Conservation (phyloP, 2,329 filamentous ascomycete genomes). For the Tolypocladium ophioglossoides region DNA sequence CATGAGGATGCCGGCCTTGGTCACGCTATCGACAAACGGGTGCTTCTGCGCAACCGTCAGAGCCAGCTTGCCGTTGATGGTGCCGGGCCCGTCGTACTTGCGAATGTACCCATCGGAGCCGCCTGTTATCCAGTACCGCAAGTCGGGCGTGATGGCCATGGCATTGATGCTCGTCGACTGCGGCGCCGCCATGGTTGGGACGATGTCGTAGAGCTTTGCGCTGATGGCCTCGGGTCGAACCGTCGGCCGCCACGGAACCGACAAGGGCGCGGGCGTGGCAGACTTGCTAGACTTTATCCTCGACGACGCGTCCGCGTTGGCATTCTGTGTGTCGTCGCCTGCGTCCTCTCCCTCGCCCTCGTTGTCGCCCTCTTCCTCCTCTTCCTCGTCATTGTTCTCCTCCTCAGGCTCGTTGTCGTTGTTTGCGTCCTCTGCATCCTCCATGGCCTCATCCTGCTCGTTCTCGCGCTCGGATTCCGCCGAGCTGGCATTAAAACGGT, state of each 20-base stretch:
- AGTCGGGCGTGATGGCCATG: conserved; percentile 81
- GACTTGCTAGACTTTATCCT: conserved; percentile 12
- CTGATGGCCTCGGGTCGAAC: conserved; percentile 70
- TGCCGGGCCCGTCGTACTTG: conserved; percentile 92
- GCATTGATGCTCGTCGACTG: conserved; percentile 94
- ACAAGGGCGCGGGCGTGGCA: conserved; percentile 14
- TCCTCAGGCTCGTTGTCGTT: conserved; percentile 27
- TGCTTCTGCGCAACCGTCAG: conserved; percentile 92
- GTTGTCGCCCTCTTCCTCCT: conserved; percentile 32
- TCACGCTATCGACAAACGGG: conserved; percentile 94
- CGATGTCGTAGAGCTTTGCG: conserved; percentile 81
- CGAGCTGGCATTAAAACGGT: conserved; percentile 20
- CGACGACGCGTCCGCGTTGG: conserved; percentile 9
- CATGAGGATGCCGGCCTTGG: conserved; percentile 87
- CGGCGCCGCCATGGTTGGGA: conserved; percentile 92
- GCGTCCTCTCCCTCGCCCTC: conserved; percentile 32
- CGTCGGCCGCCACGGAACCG: conserved; percentile 35
- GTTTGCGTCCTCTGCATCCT: conserved; percentile 32
- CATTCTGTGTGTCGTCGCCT: conserved; percentile 14
- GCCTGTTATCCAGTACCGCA: conserved; percentile 90
- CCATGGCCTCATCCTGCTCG: conserved; percentile 49
- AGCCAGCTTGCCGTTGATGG: conserved; percentile 87
- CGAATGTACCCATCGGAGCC: conserved; percentile 92
- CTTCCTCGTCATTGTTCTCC: conserved; percentile 23
- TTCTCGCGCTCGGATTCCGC: conserved; percentile 23